These are phyloP conservation scores for Digitaria exilis DNA, from an alignment of 202 grass and related monocot species.

Conservation along the genomic window DNA sequence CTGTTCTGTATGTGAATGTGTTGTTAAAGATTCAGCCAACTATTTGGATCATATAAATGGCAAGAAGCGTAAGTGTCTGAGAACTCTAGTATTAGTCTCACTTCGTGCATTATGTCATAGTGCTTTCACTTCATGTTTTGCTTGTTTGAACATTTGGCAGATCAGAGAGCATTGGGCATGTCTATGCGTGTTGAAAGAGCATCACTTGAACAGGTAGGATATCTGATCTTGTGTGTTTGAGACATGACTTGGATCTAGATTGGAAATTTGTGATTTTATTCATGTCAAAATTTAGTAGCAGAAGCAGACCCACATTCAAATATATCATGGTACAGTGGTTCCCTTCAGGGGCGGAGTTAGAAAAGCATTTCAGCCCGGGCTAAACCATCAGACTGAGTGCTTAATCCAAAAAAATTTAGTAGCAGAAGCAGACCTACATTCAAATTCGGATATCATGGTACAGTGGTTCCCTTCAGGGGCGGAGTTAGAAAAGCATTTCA, in stretches of 20 bases:
- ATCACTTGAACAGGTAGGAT: constrained; percentile 87
- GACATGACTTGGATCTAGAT: neutral
- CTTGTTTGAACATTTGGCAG: constrained; percentile 53
- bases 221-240: constrained; percentile 18
- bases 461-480: neutral
- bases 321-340: neutral
- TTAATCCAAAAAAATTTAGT: too few species aligned
- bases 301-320: neutral
- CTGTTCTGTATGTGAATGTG: constrained; percentile 96
- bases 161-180: constrained; percentile 99
- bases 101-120: constrained; percentile 29
- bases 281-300: constrained; percentile 7
- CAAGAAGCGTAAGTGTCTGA: constrained; percentile 83
- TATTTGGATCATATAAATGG: constrained; percentile 99
- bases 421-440: neutral
- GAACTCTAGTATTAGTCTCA: constrained; percentile 30
- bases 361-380: too few species aligned
- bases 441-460: neutral
- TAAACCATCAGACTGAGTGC: too few species aligned
- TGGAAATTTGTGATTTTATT: constrained; percentile 5
- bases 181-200: constrained; percentile 99
- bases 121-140: constrained; percentile 35
- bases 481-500: too few species aligned
- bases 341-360: neutral
- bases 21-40: constrained; percentile 99